A percentile compares a stretch with the other conserved stretches of the same genome.
Conservation (phyloP, 495 filamentous ascomycete species). For the Aspergillus kassunensis region DNA sequence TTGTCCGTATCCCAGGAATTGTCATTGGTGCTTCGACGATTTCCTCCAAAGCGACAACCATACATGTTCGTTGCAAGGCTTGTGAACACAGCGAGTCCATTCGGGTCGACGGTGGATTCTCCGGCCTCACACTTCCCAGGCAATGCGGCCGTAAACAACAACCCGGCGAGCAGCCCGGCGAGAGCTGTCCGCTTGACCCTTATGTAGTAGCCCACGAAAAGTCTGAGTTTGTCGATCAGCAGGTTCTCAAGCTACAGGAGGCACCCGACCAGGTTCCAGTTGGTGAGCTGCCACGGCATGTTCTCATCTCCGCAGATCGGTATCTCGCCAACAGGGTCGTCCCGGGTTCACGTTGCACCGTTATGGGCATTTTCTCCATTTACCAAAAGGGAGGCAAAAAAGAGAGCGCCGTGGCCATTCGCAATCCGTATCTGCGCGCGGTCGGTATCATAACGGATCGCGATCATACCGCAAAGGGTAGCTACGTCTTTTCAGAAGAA, state of each 20-base stretch:
- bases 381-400: constrained; percentile 86
- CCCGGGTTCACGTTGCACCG: constrained; percentile 87
- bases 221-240: constrained; percentile 94
- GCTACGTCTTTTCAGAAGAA: constrained; percentile 81
- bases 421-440: constrained; percentile 93
- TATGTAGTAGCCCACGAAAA: constrained; percentile 95
- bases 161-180: constrained; percentile 53
- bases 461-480: constrained; percentile 85
- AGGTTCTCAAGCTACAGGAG: constrained; percentile 97
- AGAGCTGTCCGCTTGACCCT: constrained; percentile 86
- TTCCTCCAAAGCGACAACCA: constrained; percentile 86
- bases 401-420: constrained; percentile 84
- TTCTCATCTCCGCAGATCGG: constrained; percentile 89
- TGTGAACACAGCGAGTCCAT: constrained; percentile 73
- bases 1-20: constrained; percentile 95
- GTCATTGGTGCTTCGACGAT: constrained; percentile 96
- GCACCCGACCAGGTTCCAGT: constrained; percentile 98
- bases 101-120: constrained; percentile 75
- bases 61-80: constrained; percentile 84
- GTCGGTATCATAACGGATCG: constrained; percentile 88
- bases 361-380: constrained; percentile 98
- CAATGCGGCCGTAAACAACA: constrained; percentile 61
- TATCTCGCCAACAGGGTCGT: constrained; percentile 96
- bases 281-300: constrained; percentile 91
- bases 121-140: constrained; percentile 78